phyloP scores from a whole-genome alignment of 441 rosid genomes.

The Adansonia grandidieri region DNA sequence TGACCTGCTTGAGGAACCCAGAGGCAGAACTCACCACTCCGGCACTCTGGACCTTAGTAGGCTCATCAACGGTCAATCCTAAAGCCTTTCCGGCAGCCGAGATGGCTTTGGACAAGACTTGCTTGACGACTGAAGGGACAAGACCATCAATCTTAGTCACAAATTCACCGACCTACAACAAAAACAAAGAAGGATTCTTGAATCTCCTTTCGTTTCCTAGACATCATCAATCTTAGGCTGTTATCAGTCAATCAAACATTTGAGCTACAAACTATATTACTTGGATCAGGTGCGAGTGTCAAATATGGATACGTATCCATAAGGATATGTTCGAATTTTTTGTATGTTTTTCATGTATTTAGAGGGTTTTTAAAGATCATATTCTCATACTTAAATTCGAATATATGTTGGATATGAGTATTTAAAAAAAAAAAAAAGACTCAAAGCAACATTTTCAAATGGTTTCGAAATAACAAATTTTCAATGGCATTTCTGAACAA shows the following conservation, averaged over 20 bases:
- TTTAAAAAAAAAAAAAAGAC: too few species aligned
- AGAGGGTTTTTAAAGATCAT: too few species aligned
- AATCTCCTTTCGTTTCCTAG: neutral
- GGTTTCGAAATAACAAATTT: neutral
- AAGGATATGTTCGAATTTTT: too few species aligned
- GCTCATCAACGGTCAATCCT: neutral
- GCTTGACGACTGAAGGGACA: constrained; percentile 72
- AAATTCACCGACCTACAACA: constrained; percentile 66
- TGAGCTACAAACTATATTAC: too few species aligned
- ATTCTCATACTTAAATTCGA: too few species aligned
- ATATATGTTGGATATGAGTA: too few species aligned
- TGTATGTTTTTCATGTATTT: too few species aligned
- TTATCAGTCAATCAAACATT: too few species aligned
- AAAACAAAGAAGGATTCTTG: neutral
- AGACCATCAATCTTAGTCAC: constrained; percentile 56
- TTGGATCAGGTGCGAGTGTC: too few species aligned
- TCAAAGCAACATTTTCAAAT: neutral
- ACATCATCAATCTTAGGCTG: too few species aligned
- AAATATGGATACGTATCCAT: too few species aligned
- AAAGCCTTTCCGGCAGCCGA: constrained; percentile 75
- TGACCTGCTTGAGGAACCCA: constrained; percentile 30
- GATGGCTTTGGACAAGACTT: constrained; percentile 67
- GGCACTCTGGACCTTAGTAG: constrained; percentile 62
- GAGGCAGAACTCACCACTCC: constrained; percentile 81
- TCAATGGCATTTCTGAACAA: neutral